phyloP scores from a whole-genome alignment of 176 grass and related monocot genomes.

The Musa schizocarpa region DNA sequence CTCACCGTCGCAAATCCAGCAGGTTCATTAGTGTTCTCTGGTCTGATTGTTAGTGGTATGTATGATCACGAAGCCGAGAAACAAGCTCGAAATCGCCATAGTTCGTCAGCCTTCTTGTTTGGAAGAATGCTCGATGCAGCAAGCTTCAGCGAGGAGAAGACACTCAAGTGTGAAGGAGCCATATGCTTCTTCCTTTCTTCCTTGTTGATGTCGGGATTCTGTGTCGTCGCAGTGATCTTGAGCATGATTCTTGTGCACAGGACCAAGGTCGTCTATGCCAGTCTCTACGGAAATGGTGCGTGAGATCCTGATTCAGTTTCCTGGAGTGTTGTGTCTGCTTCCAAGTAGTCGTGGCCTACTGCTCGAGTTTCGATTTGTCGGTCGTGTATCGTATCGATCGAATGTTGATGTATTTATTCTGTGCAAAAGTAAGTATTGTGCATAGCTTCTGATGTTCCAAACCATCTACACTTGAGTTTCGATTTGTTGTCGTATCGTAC shows the following conservation, averaged over 20 bases:
- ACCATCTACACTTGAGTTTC: too few species aligned
- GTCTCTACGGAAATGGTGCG: not conserved
- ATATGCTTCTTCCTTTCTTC: slow-evolving; percentile 13
- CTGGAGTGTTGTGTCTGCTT: too few species aligned
- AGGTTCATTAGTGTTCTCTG: slow-evolving; percentile 5
- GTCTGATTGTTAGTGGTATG: not conserved
- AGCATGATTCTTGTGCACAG: slow-evolving; percentile 8
- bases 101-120: not conserved
- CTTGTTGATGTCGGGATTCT: slow-evolving; percentile 1
- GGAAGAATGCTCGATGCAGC: not conserved
- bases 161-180: slow-evolving; percentile 7
- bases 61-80: slow-evolving; percentile 4
- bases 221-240: not conserved
- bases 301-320: too few species aligned
- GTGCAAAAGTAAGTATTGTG: too few species aligned
- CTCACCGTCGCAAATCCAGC: slow-evolving; percentile 3
- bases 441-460: too few species aligned
- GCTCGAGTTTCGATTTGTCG: too few species aligned
- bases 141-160: not conserved
- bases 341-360: too few species aligned
- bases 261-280: slow-evolving; percentile 6
- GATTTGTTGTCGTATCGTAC: too few species aligned
- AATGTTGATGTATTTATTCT: too few species aligned
- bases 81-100: not conserved
- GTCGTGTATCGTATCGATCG: too few species aligned